Conservation (phyloP, 1,139 yeast species). For the Lodderomyces theae region DNA sequence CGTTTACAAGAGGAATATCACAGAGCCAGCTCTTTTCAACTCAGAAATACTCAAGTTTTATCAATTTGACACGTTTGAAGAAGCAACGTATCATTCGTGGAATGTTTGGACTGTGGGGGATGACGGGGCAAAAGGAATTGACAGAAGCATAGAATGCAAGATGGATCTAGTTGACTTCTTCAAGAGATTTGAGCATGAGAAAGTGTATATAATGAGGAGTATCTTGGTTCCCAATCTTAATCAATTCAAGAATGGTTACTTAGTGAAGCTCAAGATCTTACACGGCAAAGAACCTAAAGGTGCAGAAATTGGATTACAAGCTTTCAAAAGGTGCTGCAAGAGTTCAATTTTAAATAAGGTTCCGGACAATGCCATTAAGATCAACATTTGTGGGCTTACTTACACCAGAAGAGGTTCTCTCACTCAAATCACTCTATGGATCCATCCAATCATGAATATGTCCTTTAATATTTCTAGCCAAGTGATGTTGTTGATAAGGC, state of each 20-base stretch:
- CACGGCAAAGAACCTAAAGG: conserved; percentile 1
- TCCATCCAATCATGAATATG: conserved; percentile 14
- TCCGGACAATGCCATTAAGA: conserved; percentile 9
- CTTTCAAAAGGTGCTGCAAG: conserved; percentile 9
- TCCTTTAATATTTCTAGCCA: conserved; percentile 13
- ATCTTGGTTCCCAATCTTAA: conserved; percentile 11
- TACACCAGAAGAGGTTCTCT: conserved; percentile 3
- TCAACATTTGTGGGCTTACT: conserved; percentile 13
- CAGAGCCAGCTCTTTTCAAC: conserved; percentile 6
- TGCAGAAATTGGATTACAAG: neutral
- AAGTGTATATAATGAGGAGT: conserved; percentile 11
- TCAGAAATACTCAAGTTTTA: conserved; percentile 5
- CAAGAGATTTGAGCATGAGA: conserved; percentile 4
- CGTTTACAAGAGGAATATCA: conserved; percentile 6
- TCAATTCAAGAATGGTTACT: conserved; percentile 13
- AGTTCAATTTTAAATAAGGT: conserved; percentile 7
- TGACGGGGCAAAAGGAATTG: conserved; percentile 5
- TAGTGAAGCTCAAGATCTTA: conserved; percentile 9
- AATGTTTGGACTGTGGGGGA: conserved; percentile 11
- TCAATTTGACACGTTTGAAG: conserved; percentile 8
- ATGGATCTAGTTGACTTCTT: conserved; percentile 10
- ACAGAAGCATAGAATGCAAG: conserved; percentile 9
- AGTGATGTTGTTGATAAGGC: conserved; percentile 10
- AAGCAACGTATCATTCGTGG: conserved; percentile 11
- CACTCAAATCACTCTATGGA: conserved; percentile 13